Evolutionary conservation across 1,284 basidiomycete genomes (phyloP).

Genomic region (Macrocystidia cucumis): DNA sequence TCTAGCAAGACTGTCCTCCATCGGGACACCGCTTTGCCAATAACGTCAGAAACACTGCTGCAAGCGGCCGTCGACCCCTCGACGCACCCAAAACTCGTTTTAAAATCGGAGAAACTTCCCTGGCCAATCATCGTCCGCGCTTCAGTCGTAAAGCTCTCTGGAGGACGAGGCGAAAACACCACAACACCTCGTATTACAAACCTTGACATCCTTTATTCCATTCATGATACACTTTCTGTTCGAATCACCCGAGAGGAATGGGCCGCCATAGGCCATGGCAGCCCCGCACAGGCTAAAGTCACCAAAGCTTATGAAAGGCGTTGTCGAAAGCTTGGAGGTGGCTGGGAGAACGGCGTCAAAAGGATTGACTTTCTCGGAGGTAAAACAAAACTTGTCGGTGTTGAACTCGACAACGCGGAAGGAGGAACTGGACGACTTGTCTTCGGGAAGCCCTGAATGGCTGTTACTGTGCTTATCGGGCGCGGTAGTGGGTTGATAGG

Average conservation of each 20-base stretch:
- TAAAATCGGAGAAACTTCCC: slow-evolving; percentile 51
- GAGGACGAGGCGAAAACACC: neutral
- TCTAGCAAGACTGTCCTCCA: slow-evolving; percentile 51
- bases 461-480: neutral
- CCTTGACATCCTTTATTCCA: slow-evolving; percentile 52
- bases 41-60: slow-evolving; percentile 48
- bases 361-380: slow-evolving; percentile 59
- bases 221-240: slow-evolving; percentile 46
- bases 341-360: slow-evolving; percentile 61
- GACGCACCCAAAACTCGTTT: slow-evolving; percentile 39
- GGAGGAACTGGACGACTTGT: slow-evolving; percentile 11
- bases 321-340: slow-evolving; percentile 52
- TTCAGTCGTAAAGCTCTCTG: slow-evolving; percentile 8
- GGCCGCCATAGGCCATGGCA: slow-evolving; percentile 41
- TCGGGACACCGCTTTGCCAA: slow-evolving; percentile 40
- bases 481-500: too few relatives aligned
- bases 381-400: slow-evolving; percentile 52
- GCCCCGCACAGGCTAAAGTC: slow-evolving; percentile 27
- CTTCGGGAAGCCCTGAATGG: slow-evolving; percentile 8
- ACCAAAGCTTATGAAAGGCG: slow-evolving; percentile 56
- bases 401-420: slow-evolving; percentile 41
- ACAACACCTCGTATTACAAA: slow-evolving; percentile 37
- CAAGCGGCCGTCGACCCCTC: slow-evolving; percentile 61
- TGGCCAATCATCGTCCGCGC: slow-evolving; percentile 48
- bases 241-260: slow-evolving; percentile 60